Conservation (phyloP, 2,329 filamentous ascomycete genomes). For the Aspergillus aculeatus region DNA sequence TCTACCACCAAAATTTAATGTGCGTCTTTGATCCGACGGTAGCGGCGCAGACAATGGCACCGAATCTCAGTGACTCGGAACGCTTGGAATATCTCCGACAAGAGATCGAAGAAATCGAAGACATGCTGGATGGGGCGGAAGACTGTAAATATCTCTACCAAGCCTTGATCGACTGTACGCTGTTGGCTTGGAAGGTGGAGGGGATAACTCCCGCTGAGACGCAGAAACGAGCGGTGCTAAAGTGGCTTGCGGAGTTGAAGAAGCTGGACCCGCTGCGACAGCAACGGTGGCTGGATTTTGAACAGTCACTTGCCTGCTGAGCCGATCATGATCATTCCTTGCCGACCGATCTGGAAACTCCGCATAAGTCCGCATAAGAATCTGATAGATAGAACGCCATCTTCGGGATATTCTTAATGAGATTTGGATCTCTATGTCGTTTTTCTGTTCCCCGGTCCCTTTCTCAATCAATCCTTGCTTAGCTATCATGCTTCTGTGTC, state of each 20-base stretch:
- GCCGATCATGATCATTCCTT: slow-evolving; percentile 15
- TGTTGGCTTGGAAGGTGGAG: slow-evolving; percentile 54
- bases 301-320: slow-evolving; percentile 44
- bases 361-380: not conserved
- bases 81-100: slow-evolving; percentile 63
- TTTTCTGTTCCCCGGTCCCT: slow-evolving; percentile 4
- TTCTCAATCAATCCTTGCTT: slow-evolving; percentile 5
- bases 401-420: not conserved
- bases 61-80: slow-evolving; percentile 60
- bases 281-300: slow-evolving; percentile 73
- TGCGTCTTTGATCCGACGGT: slow-evolving; percentile 59
- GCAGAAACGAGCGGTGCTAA: slow-evolving; percentile 45
- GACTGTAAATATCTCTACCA: slow-evolving; percentile 90
- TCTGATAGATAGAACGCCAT: slow-evolving; percentile 1
- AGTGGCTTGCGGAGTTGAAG: slow-evolving; percentile 65
- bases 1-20: slow-evolving; percentile 89
- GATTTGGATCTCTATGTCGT: not conserved
- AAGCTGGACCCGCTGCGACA: slow-evolving; percentile 70
- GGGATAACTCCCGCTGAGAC: slow-evolving; percentile 48
- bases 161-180: slow-evolving; percentile 72
- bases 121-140: slow-evolving; percentile 63
- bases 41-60: slow-evolving; percentile 60
- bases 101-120: slow-evolving; percentile 73
- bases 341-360: slow-evolving; percentile 1
- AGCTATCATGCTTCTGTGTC: not conserved